phyloP scores from a whole-genome alignment of 139 green algal species.

The Desmodesmus armatus region DNA sequence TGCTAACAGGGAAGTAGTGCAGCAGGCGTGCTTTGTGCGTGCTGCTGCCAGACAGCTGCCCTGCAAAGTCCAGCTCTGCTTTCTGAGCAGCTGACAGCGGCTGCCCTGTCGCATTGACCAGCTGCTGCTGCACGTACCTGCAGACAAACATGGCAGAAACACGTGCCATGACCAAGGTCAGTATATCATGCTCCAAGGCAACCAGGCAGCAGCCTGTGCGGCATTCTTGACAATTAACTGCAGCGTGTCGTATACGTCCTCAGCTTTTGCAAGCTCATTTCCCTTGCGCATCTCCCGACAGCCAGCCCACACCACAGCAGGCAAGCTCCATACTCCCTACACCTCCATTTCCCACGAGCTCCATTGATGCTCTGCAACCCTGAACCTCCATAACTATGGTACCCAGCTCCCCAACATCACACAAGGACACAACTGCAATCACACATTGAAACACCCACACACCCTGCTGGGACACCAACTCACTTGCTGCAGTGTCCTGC shows the following conservation, averaged over 20 bases:
- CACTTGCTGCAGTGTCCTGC: constrained; percentile 63
- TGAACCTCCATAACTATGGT: constrained; percentile 55
- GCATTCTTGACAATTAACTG: too few species aligned
- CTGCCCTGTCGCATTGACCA: constrained; percentile 5
- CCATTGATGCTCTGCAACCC: too few species aligned
- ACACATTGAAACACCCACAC: not conserved
- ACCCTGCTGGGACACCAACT: not conserved
- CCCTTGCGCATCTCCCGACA: too few species aligned
- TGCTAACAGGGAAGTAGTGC: constrained; percentile 74
- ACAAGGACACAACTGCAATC: not conserved
- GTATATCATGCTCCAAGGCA: too few species aligned
- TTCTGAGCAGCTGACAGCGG: not conserved
- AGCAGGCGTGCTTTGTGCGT: constrained; percentile 72
- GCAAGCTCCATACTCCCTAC: too few species aligned
- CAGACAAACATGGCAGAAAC: not conserved
- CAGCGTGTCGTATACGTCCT: too few species aligned
- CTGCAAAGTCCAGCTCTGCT: constrained; percentile 19
- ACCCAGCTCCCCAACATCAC: constrained; percentile 66
- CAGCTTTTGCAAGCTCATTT: too few species aligned
- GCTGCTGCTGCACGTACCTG: constrained; percentile 38
- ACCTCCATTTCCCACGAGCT: too few species aligned
- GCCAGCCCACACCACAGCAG: too few species aligned
- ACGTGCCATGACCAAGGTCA: too few species aligned
- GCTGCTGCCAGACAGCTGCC: not conserved
- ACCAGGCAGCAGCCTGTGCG: too few species aligned